These are phyloP conservation scores for Symbiotaphrina buchneri DNA, from an alignment of 495 filamentous ascomycete species.

Conservation along the genomic window DNA sequence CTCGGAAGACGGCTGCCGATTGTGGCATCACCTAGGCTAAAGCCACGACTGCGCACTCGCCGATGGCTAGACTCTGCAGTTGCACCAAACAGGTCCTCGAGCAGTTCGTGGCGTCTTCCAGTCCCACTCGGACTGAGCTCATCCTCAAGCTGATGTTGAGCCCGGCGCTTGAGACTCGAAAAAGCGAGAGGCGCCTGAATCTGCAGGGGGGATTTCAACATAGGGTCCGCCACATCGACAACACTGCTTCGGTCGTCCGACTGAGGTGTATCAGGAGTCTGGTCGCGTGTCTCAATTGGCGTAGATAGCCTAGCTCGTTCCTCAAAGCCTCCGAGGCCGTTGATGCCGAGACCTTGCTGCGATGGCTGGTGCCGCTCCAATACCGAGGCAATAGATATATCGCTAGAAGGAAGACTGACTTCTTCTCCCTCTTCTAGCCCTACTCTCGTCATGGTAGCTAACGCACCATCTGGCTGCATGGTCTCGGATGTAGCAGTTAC, in stretches of 20 bases:
- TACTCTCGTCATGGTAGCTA: conserved; percentile 35
- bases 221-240: too few relatives aligned
- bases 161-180: conserved; percentile 34
- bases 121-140: conserved; percentile 22
- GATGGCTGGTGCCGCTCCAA: conserved; percentile 15
- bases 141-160: conserved; percentile 20
- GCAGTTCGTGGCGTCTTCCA: conserved; percentile 22
- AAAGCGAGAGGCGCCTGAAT: too few relatives aligned
- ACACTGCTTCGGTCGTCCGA: too few relatives aligned
- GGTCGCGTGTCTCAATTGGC: too few relatives aligned
- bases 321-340: conserved; percentile 7
- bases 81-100: conserved; percentile 23
- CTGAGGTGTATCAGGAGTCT: too few relatives aligned
- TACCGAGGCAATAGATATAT: background rate
- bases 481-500: conserved; percentile 55
- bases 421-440: conserved; percentile 8
- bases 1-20: conserved; percentile 18
- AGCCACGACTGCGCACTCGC: conserved; percentile 30
- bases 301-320: too few relatives aligned
- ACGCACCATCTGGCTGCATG: conserved; percentile 49
- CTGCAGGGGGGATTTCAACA: too few relatives aligned
- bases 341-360: conserved; percentile 16
- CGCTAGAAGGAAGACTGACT: too few relatives aligned
- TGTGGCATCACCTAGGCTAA: conserved; percentile 28
- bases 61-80: conserved; percentile 18